These are phyloP conservation scores for Mucor indicus DNA, from an alignment of 371 early-diverging fungal genomes.

Conservation along the genomic window DNA sequence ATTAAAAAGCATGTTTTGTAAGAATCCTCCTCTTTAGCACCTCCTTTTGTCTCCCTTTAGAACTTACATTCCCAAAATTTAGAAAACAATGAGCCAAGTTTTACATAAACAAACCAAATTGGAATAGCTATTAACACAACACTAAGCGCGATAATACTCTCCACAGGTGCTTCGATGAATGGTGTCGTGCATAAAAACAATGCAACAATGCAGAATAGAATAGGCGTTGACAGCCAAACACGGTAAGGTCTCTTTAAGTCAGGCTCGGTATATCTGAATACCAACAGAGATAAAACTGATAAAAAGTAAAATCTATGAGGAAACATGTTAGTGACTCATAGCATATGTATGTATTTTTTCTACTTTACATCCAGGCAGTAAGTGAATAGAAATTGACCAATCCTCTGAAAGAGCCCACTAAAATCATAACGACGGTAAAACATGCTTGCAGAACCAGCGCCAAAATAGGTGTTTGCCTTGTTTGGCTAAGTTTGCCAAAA, in stretches of 20 bases:
- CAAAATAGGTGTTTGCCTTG: conserved; percentile 65
- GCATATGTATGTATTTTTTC: neutral
- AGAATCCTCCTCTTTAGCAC: neutral
- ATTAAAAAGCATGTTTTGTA: neutral
- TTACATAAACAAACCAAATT: conserved; percentile 50
- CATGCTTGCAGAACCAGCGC: conserved; percentile 65
- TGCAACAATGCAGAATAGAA: conserved; percentile 57
- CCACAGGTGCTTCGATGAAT: conserved; percentile 59
- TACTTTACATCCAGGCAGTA: conserved; percentile 67
- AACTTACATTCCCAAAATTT: conserved; percentile 32
- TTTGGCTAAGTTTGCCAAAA: conserved; percentile 61
- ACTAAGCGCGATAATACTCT: conserved; percentile 45
- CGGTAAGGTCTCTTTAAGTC: conserved; percentile 60
- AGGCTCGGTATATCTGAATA: conserved; percentile 61
- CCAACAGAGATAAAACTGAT: conserved; percentile 50
- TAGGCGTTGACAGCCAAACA: conserved; percentile 60
- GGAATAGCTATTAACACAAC: conserved; percentile 45
- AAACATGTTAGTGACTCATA: neutral
- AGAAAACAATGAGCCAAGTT: conserved; percentile 22
- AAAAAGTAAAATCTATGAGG: conserved; percentile 39
- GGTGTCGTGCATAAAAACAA: conserved; percentile 62
- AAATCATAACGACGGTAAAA: conserved; percentile 62
- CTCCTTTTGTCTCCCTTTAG: neutral
- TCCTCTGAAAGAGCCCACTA: conserved; percentile 63
- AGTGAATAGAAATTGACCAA: conserved; percentile 77